A percentile compares a stretch with the other conserved stretches of the same genome.
These are phyloP conservation scores for Mucuna pruriens DNA, from an alignment of 306 rosid species.

Conservation along the genomic window DNA sequence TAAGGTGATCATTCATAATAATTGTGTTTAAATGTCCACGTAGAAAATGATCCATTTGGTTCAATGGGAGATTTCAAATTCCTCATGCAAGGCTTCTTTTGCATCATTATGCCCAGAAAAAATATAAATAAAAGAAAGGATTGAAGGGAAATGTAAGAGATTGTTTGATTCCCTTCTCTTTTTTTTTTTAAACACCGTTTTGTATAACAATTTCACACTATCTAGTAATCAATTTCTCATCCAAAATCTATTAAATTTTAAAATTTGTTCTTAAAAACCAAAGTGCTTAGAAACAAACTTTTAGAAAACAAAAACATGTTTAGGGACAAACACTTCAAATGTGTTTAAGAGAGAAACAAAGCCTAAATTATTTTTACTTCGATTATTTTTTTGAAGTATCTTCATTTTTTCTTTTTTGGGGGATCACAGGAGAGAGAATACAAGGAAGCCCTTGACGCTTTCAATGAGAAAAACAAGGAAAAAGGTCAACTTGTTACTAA, in stretches of 20 bases:
- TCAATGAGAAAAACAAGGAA: slow-evolving; percentile 93
- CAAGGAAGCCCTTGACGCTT: slow-evolving; percentile 95
- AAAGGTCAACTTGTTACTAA: slow-evolving; percentile 75
- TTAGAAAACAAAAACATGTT: no score
- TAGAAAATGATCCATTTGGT: slow-evolving; percentile 26
- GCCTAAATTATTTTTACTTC: neutral
- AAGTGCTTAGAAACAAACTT: no score
- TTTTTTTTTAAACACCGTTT: neutral
- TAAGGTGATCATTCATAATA: slow-evolving; percentile 39
- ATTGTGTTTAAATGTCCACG: slow-evolving; percentile 39
- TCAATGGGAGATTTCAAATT: slow-evolving; percentile 21
- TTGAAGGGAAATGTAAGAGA: neutral
- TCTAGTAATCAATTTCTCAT: neutral
- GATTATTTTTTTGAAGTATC: neutral
- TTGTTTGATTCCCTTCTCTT: neutral
- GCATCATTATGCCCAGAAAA: slow-evolving; percentile 13
- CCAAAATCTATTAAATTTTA: neutral
- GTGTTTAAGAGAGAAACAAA: neutral
- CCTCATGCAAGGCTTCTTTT: slow-evolving; percentile 33
- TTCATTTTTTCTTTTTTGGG: neutral
- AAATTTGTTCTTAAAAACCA: no score
- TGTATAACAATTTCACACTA: neutral
- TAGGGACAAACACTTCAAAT: no score
- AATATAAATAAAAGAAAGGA: neutral
- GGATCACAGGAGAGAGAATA: slow-evolving; percentile 81